phyloP scores from a whole-genome alignment of 768 basidiomycete genomes.

The Boletus rubroflammeus region DNA sequence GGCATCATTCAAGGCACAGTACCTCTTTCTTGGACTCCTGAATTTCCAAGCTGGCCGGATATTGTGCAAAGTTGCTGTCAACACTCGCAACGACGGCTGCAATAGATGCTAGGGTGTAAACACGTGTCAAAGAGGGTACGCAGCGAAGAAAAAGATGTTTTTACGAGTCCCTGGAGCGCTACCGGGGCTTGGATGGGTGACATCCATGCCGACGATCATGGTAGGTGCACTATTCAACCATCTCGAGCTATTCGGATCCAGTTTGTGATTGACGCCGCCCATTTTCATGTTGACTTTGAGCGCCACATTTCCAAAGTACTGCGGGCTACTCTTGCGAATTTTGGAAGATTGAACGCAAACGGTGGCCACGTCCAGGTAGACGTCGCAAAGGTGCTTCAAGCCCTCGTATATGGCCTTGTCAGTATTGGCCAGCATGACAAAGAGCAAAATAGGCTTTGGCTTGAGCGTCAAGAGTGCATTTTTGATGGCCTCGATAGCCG shows the following conservation, averaged over 20 bases:
- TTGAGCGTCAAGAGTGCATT: slow-evolving; percentile 34
- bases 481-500: slow-evolving; percentile 47
- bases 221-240: slow-evolving; percentile 42
- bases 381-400: slow-evolving; percentile 50
- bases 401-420: slow-evolving; percentile 51
- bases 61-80: slow-evolving; percentile 45
- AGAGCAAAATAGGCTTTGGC: slow-evolving; percentile 41
- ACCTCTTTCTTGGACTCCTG: slow-evolving; percentile 69
- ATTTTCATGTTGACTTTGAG: slow-evolving; percentile 55
- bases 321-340: slow-evolving; percentile 58
- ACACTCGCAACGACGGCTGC: slow-evolving; percentile 53
- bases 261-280: slow-evolving; percentile 49
- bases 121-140: not conserved
- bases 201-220: slow-evolving; percentile 58
- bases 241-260: slow-evolving; percentile 36
- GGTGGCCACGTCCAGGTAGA: slow-evolving; percentile 49
- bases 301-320: slow-evolving; percentile 55
- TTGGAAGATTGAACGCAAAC: slow-evolving; percentile 74
- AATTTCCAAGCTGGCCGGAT: slow-evolving; percentile 47
- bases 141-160: not conserved
- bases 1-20: not conserved
- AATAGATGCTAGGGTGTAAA: slow-evolving; percentile 36
- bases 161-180: slow-evolving; percentile 51
- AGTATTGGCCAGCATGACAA: slow-evolving; percentile 45
- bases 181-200: slow-evolving; percentile 77